phyloP scores from a whole-genome alignment of 2,329 filamentous ascomycete species.

The Hymenoscyphus salicellus region DNA sequence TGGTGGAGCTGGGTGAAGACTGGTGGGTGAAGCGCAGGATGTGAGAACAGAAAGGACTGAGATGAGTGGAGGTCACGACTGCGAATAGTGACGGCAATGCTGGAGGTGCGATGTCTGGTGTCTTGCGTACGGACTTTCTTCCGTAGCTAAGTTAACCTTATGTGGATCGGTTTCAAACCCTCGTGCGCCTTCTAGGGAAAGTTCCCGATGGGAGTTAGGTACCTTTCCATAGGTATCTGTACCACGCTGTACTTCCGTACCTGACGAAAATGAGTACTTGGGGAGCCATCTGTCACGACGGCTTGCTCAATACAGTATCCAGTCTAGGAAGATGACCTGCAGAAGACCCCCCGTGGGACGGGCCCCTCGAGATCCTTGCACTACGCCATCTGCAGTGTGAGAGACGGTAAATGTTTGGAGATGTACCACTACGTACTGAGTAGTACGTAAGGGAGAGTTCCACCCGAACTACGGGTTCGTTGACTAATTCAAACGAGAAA shows the following conservation, averaged over 20 bases:
- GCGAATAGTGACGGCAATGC: background rate
- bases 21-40: background rate
- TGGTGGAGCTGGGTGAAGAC: background rate
- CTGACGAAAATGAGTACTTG: background rate
- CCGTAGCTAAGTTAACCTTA: background rate
- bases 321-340: background rate
- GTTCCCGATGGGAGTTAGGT: too few relatives aligned
- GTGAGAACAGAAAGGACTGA: background rate
- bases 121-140: background rate
- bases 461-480: background rate
- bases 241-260: background rate
- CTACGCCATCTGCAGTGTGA: background rate
- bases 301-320: background rate
- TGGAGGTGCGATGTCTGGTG: background rate
- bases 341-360: background rate
- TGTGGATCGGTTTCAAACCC: constrained; percentile 2
- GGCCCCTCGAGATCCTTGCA: background rate
- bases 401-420: background rate
- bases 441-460: background rate
- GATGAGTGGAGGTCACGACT: background rate
- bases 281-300: background rate
- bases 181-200: background rate
- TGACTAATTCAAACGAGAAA: background rate
- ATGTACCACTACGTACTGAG: background rate
- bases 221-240: background rate